These are phyloP conservation scores for Madurella fahalii DNA, from an alignment of 2,329 filamentous ascomycete genomes.

Conservation along the genomic window DNA sequence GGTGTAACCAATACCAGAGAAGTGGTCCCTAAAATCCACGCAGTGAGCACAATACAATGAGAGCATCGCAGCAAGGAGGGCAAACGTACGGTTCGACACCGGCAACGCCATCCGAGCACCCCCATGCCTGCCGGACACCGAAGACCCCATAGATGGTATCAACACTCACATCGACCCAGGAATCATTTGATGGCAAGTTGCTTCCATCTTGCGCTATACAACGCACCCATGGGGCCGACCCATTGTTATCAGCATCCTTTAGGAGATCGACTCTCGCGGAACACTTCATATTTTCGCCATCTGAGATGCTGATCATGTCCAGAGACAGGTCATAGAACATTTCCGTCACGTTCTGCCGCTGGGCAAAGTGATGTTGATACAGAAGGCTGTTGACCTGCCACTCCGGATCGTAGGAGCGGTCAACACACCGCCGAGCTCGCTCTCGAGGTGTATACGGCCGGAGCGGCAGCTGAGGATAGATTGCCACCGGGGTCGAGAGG, in stretches of 20 bases:
- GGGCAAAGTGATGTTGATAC: background rate
- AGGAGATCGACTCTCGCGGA: background rate
- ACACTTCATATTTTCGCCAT: slow-evolving; percentile 6
- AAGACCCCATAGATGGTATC: slow-evolving; percentile 17
- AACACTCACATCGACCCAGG: slow-evolving; percentile 6
- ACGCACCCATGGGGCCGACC: slow-evolving; percentile 9
- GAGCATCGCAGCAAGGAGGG: background rate
- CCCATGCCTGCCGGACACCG: slow-evolving; percentile 20
- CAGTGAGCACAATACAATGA: background rate
- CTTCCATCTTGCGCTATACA: slow-evolving; percentile 1
- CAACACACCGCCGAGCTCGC: slow-evolving; percentile 10
- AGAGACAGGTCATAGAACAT: slow-evolving; percentile 8
- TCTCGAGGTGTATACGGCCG: slow-evolving; percentile 15
- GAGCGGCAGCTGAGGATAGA: slow-evolving; percentile 17
- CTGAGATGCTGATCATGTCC: slow-evolving; percentile 17
- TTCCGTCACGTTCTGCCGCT: background rate
- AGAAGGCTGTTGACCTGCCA: slow-evolving; percentile 14
- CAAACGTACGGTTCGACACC: slow-evolving; percentile 16
- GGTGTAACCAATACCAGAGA: slow-evolving; percentile 16
- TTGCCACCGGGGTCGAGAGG: slow-evolving; percentile 11
- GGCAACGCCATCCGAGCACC: slow-evolving; percentile 15
- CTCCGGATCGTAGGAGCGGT: slow-evolving; percentile 17
- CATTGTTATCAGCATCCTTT: background rate
- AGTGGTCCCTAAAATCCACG: slow-evolving; percentile 8
- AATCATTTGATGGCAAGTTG: background rate